Percentiles rank a stretch among this genome's conserved stretches.
phyloP scores from a whole-genome alignment of 495 filamentous ascomycete species.

The Articulospora tetracladia region DNA sequence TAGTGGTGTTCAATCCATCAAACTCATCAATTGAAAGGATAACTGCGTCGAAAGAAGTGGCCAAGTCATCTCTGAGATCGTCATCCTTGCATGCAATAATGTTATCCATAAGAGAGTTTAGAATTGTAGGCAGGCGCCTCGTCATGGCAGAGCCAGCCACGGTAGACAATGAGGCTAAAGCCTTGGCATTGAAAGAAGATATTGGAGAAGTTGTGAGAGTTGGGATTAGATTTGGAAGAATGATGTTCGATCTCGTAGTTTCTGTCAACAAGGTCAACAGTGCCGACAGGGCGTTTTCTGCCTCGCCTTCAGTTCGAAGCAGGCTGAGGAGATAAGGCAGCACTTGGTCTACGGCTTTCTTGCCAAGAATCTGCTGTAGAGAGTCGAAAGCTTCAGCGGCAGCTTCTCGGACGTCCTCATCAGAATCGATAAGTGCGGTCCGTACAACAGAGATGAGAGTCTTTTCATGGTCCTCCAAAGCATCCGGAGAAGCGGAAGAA shows the following conservation, averaged over 20 bases:
- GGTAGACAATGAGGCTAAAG: conserved; percentile 85
- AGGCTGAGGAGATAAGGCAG: conserved; percentile 87
- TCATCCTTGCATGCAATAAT: conserved; percentile 76
- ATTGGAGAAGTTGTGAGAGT: conserved; percentile 89
- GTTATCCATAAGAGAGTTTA: conserved; percentile 91
- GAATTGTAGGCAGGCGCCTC: conserved; percentile 77
- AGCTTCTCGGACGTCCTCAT: conserved; percentile 88
- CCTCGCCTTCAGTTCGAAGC: conserved; percentile 77
- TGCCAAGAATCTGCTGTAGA: conserved; percentile 88
- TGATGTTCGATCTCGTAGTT: conserved; percentile 89
- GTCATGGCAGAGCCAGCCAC: conserved; percentile 89
- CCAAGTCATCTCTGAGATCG: conserved; percentile 68
- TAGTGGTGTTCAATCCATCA: conserved; percentile 89
- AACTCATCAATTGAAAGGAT: conserved; percentile 91
- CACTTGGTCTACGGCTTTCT: conserved; percentile 90
- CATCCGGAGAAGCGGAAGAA: conserved; percentile 81
- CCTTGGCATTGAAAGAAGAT: conserved; percentile 87
- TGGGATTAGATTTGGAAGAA: conserved; percentile 91
- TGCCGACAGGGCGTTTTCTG: conserved; percentile 87
- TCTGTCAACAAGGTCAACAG: conserved; percentile 91
- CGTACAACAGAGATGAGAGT: conserved; percentile 91
- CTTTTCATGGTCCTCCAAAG: conserved; percentile 91
- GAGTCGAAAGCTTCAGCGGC: conserved; percentile 97
- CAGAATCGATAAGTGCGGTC: conserved; percentile 84
- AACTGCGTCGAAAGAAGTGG: conserved; percentile 78